A percentile compares a stretch with the other conserved stretches of the same genome.
phyloP scores from a whole-genome alignment of 176 grass and related monocot species.

The Metroxylon sagu region DNA sequence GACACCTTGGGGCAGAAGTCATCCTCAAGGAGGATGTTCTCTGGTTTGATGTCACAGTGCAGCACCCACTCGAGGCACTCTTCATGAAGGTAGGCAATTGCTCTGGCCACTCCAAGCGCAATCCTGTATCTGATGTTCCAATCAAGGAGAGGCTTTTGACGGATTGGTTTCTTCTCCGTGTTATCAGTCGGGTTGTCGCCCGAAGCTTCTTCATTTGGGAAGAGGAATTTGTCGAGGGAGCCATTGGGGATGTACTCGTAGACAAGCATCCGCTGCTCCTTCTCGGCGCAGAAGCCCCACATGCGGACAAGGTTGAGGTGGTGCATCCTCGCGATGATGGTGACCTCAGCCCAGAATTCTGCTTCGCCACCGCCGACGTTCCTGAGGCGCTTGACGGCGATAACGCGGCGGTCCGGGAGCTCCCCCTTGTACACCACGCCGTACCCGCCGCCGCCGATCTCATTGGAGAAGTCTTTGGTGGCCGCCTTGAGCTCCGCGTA shows the following conservation, averaged over 20 bases:
- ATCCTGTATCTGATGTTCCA: constrained; percentile 79
- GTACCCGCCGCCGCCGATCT: constrained; percentile 65
- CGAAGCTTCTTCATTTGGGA: not conserved
- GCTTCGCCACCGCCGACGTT: constrained; percentile 71
- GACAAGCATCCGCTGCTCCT: constrained; percentile 80
- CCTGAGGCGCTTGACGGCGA: constrained; percentile 78
- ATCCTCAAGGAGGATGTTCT: constrained; percentile 58
- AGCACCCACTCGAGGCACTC: constrained; percentile 97
- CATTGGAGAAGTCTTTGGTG: constrained; percentile 76
- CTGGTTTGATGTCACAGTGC: constrained; percentile 42
- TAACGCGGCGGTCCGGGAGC: constrained; percentile 62
- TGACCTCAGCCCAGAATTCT: constrained; percentile 96
- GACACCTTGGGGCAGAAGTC: constrained; percentile 93
- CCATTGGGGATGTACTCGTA: constrained; percentile 95
- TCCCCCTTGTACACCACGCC: constrained; percentile 70
- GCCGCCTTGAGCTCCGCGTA: constrained; percentile 82
- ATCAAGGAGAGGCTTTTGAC: constrained; percentile 31
- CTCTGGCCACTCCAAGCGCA: constrained; percentile 65
- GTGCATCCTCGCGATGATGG: constrained; percentile 92
- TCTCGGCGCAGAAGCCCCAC: constrained; percentile 96
- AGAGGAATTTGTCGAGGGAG: constrained; percentile 88
- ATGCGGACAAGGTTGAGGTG: constrained; percentile 92
- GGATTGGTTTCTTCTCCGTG: not conserved
- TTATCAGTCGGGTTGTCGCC: not conserved
- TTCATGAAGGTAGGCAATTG: constrained; percentile 87